These are phyloP conservation scores for Colletotrichum paranaense DNA, from an alignment of 2,329 filamentous ascomycete genomes.

Conservation along the genomic window DNA sequence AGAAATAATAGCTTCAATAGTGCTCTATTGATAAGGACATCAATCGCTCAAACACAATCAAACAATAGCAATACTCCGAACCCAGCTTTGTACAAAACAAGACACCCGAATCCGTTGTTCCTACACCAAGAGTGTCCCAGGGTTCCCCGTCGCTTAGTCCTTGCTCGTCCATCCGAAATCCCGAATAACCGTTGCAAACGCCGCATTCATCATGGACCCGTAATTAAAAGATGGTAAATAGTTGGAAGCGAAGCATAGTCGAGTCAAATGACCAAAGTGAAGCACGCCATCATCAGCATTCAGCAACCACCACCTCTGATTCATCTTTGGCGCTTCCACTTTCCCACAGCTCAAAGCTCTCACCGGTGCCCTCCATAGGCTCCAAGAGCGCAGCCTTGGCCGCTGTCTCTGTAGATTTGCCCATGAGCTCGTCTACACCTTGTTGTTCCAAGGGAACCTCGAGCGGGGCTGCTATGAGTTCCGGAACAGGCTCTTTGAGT, in stretches of 20 bases:
- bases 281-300: slow-evolving; percentile 39
- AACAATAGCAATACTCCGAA: slow-evolving; percentile 23
- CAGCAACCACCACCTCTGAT: slow-evolving; percentile 45
- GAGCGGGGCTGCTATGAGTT: slow-evolving; percentile 39
- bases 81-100: slow-evolving; percentile 20
- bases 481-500: slow-evolving; percentile 41
- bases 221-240: slow-evolving; percentile 35
- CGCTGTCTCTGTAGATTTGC: slow-evolving; percentile 48
- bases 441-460: slow-evolving; percentile 36
- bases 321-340: slow-evolving; percentile 74
- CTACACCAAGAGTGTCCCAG: slow-evolving; percentile 13
- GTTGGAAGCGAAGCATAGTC: slow-evolving; percentile 29
- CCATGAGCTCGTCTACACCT: slow-evolving; percentile 51
- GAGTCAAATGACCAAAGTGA: slow-evolving; percentile 8
- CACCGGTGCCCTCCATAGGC: slow-evolving; percentile 68
- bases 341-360: slow-evolving; percentile 77
- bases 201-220: slow-evolving; percentile 32
- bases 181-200: slow-evolving; percentile 19
- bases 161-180: slow-evolving; percentile 11
- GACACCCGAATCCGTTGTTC: slow-evolving; percentile 5
- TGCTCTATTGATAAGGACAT: slow-evolving; percentile 29
- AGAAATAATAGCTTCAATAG: background rate
- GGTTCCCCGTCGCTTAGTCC: slow-evolving; percentile 11
- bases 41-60: slow-evolving; percentile 6
- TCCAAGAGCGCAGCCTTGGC: slow-evolving; percentile 61